A percentile compares a stretch with the other conserved stretches of the same genome.
phyloP scores from a whole-genome alignment of 2,329 filamentous ascomycete genomes.

The Hirsutella minnesotensis region DNA sequence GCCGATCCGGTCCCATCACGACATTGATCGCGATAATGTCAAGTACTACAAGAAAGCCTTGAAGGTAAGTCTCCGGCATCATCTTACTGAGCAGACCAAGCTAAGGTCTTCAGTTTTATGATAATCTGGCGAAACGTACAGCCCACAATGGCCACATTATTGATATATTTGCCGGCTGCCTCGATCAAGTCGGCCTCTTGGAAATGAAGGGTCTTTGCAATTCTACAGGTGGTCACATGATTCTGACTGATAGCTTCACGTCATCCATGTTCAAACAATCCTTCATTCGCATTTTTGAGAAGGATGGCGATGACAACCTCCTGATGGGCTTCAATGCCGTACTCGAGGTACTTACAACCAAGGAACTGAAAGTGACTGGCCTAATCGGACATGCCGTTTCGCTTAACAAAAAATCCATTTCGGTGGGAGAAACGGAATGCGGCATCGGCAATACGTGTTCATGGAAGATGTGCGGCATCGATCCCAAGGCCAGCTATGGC shows the following conservation, averaged over 20 bases:
- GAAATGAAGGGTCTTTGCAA: slow-evolving; percentile 98
- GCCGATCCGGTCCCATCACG: slow-evolving; percentile 94
- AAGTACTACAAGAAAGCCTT: slow-evolving; percentile 99
- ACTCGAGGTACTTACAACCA: slow-evolving; percentile 90
- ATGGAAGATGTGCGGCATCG: slow-evolving; percentile 99
- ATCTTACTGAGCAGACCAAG: neutral
- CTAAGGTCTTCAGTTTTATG: slow-evolving; percentile 60
- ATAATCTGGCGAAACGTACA: slow-evolving; percentile 82
- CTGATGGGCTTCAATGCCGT: slow-evolving; percentile 98
- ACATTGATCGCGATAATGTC: slow-evolving; percentile 97
- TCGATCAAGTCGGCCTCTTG: slow-evolving; percentile 91
- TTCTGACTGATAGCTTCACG: slow-evolving; percentile 94
- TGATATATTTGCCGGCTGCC: slow-evolving; percentile 92
- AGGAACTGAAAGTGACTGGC: slow-evolving; percentile 95
- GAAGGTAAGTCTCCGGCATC: slow-evolving; percentile 47
- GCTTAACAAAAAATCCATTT: slow-evolving; percentile 94
- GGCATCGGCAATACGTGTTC: slow-evolving; percentile 97
- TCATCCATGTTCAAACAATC: slow-evolving; percentile 99
- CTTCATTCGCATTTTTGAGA: slow-evolving; percentile 93
- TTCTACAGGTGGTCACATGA: slow-evolving; percentile 95
- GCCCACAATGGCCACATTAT: slow-evolving; percentile 96
- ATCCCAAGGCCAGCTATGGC: slow-evolving; percentile 85
- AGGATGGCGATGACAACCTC: slow-evolving; percentile 87
- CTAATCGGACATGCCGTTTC: slow-evolving; percentile 95
- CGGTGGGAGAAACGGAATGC: slow-evolving; percentile 94